Conservation (phyloP, 208 protist genomes). For the Trypanosoma conorhini region DNA sequence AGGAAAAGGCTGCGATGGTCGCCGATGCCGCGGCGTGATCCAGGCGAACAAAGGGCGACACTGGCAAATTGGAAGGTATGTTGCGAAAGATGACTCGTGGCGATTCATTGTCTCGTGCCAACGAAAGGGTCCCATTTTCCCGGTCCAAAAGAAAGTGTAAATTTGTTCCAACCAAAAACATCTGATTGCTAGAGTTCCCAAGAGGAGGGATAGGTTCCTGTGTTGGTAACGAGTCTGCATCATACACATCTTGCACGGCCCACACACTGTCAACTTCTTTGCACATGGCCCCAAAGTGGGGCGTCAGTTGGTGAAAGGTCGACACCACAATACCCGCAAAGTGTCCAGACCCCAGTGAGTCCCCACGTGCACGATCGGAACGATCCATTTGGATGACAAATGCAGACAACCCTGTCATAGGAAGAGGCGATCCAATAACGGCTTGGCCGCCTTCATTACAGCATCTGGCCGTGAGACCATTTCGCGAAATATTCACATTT, state of each 20-base stretch:
- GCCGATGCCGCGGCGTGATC: conserved; percentile 81
- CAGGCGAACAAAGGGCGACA: conserved; percentile 88
- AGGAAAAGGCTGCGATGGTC: conserved; percentile 61
- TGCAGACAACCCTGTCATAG: conserved; percentile 54
- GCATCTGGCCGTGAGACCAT: conserved; percentile 64
- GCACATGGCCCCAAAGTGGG: conserved; percentile 64
- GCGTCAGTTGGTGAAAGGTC: conserved; percentile 48
- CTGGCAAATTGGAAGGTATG: conserved; percentile 47
- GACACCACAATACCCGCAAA: conserved; percentile 80
- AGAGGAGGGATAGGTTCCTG: conserved; percentile 68
- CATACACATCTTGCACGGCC: conserved; percentile 90
- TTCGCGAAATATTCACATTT: conserved; percentile 57
- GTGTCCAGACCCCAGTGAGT: conserved; percentile 80
- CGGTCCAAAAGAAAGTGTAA: conserved; percentile 86
- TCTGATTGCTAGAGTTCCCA: conserved; percentile 20
- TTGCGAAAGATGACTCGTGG: conserved; percentile 71
- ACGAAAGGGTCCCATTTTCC: conserved; percentile 64
- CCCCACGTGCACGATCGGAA: conserved; percentile 46
- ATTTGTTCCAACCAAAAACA: conserved; percentile 73
- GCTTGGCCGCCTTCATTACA: conserved; percentile 56
- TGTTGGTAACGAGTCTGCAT: conserved; percentile 78
- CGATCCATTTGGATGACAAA: conserved; percentile 83
- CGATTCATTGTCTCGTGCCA: conserved; percentile 76
- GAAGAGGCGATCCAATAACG: conserved; percentile 74
- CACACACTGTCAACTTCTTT: conserved; percentile 47